Percentiles rank a stretch among this genome's conserved stretches.
phyloP scores from a whole-genome alignment of 2,329 filamentous ascomycete species.

The Colletotrichum sp. region DNA sequence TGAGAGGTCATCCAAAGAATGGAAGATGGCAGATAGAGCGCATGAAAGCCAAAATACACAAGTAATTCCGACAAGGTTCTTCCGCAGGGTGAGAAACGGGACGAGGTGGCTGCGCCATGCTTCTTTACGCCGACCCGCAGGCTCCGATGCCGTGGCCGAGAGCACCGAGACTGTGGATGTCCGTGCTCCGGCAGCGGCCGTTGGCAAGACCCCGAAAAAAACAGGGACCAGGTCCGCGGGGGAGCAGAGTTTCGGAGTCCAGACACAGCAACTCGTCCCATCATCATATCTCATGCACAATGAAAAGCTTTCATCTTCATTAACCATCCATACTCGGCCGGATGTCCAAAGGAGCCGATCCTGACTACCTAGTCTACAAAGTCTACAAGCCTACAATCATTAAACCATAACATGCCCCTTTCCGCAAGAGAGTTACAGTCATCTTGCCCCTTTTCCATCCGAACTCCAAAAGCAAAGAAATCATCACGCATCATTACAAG shows the following conservation, averaged over 20 bases:
- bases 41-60: neutral
- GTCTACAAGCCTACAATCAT: neutral
- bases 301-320: neutral
- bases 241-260: neutral
- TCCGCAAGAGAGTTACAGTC: neutral
- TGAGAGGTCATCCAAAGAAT: neutral
- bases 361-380: neutral
- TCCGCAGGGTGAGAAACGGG: neutral
- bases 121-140: neutral
- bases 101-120: neutral
- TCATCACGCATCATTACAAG: neutral
- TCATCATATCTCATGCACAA: neutral
- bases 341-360: neutral
- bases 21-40: neutral
- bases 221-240: neutral
- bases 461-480: neutral
- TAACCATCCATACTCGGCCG: neutral
- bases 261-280: neutral
- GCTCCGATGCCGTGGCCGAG: neutral
- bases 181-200: neutral
- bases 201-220: neutral
- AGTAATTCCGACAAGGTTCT: neutral
- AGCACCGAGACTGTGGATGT: neutral
- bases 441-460: neutral
- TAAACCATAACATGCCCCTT: neutral